A percentile compares a stretch with the other conserved stretches of the same genome.
phyloP scores from a whole-genome alignment of 371 early-diverging fungal genomes.

The Choanephora cucurbitarum region DNA sequence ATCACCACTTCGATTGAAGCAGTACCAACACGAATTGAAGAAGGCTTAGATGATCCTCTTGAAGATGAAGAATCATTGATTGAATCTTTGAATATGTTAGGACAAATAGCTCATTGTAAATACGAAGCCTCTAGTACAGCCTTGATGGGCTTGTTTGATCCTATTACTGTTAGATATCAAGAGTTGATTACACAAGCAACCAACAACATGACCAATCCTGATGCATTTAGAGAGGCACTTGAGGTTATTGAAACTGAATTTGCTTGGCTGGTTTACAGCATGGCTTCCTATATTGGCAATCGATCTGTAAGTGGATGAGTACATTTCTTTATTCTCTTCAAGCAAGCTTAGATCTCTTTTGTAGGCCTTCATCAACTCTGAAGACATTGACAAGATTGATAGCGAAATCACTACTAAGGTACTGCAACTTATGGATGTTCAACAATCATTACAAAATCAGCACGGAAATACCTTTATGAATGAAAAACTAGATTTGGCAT shows the following conservation, averaged over 20 bases:
- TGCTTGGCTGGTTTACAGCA: conserved; percentile 83
- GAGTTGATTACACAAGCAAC: conserved; percentile 23
- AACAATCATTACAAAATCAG: conserved; percentile 46
- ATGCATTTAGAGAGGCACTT: conserved; percentile 46
- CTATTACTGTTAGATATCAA: conserved; percentile 69
- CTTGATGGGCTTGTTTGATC: conserved; percentile 63
- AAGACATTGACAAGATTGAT: conserved; percentile 66
- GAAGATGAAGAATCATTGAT: conserved; percentile 75
- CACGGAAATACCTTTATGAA: conserved; percentile 46
- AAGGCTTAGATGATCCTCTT: conserved; percentile 68
- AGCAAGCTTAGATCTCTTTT: background rate
- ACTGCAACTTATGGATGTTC: conserved; percentile 58
- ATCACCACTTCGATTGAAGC: conserved; percentile 59
- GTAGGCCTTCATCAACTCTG: conserved; percentile 64
- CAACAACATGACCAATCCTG: conserved; percentile 19
- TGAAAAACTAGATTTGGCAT: conserved; percentile 72
- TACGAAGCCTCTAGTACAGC: conserved; percentile 67
- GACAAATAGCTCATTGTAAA: conserved; percentile 73
- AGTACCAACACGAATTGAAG: conserved; percentile 60
- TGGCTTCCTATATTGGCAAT: conserved; percentile 69
- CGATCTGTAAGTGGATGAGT: conserved; percentile 51
- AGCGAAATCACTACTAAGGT: conserved; percentile 65
- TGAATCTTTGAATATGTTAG: conserved; percentile 72
- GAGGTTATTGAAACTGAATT: conserved; percentile 67
- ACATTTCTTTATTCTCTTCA: background rate